These are phyloP conservation scores for Phytophthora hybrid DNA, from an alignment of 352 stramenopile genomes.

Conservation along the genomic window DNA sequence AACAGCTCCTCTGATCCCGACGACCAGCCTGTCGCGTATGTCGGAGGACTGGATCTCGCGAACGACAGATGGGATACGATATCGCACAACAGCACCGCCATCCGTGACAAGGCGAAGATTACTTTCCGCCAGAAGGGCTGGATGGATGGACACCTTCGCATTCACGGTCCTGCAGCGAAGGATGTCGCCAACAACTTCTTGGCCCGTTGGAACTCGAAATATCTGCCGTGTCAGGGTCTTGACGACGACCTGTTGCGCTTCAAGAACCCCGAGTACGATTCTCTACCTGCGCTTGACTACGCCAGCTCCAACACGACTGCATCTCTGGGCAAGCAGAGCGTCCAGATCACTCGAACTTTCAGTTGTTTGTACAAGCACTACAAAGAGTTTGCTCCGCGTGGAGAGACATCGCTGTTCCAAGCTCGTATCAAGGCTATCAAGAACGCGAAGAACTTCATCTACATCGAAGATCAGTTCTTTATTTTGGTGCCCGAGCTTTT, in stretches of 20 bases:
- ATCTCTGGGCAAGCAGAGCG: slow-evolving; percentile 29
- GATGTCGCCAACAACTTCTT: slow-evolving; percentile 66
- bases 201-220: slow-evolving; percentile 56
- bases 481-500: slow-evolving; percentile 49
- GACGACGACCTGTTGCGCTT: slow-evolving; percentile 54
- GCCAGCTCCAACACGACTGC: slow-evolving; percentile 11
- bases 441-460: slow-evolving; percentile 44
- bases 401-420: slow-evolving; percentile 53
- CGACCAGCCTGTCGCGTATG: slow-evolving; percentile 44
- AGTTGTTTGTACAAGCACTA: slow-evolving; percentile 59
- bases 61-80: slow-evolving; percentile 66
- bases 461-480: slow-evolving; percentile 31
- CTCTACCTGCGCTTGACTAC: slow-evolving; percentile 14
- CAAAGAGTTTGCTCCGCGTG: slow-evolving; percentile 53
- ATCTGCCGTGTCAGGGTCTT: slow-evolving; percentile 26
- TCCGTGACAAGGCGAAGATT: slow-evolving; percentile 43
- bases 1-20: slow-evolving; percentile 8
- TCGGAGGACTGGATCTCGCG: slow-evolving; percentile 58
- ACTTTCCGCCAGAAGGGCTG: slow-evolving; percentile 53
- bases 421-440: slow-evolving; percentile 51
- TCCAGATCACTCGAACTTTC: slow-evolving; percentile 60
- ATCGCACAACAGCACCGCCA: slow-evolving; percentile 50
- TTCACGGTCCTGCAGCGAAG: slow-evolving; percentile 50
- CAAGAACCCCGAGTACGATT: slow-evolving; percentile 45
- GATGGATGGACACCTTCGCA: slow-evolving; percentile 56